Conservation (phyloP, 176 grass and related monocot species). For the Raddia guianensis region DNA sequence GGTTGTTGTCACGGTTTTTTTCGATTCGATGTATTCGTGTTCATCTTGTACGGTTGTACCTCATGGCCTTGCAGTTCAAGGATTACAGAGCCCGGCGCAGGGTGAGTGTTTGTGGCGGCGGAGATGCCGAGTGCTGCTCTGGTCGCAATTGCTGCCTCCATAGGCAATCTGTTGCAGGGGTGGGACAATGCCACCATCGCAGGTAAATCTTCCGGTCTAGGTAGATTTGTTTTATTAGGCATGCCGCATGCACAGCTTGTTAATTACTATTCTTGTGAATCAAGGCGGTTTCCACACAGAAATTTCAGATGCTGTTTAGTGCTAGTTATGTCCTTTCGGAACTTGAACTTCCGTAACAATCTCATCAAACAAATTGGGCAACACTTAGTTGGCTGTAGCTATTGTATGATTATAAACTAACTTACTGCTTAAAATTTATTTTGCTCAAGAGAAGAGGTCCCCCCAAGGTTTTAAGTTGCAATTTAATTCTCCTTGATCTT, state of each 20-base stretch:
- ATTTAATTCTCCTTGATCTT: conserved; percentile 32
- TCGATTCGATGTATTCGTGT: not conserved
- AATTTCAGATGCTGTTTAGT: not conserved
- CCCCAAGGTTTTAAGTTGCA: not conserved
- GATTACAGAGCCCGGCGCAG: not conserved
- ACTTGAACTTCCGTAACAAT: not conserved
- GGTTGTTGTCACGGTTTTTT: not conserved
- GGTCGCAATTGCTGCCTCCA: conserved; percentile 72
- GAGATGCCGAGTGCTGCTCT: conserved; percentile 64
- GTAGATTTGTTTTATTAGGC: not conserved
- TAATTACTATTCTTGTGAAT: not conserved
- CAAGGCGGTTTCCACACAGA: not conserved
- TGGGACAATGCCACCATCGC: conserved; percentile 93
- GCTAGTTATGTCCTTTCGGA: not conserved
- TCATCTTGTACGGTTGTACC: conserved; percentile 13
- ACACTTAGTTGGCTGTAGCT: not conserved
- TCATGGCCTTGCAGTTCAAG: conserved; percentile 21
- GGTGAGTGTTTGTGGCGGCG: not conserved
- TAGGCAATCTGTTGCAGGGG: conserved; percentile 78
- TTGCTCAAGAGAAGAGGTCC: not conserved
- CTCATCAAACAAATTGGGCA: not conserved
- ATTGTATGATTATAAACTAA: conserved; percentile 4
- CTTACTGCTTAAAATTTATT: not conserved
- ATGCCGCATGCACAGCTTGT: not conserved
- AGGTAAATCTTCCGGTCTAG: conserved; percentile 44